A percentile compares a stretch with the other conserved stretches of the same genome.
phyloP scores from a whole-genome alignment of 2,329 filamentous ascomycete genomes.

The Arthrobotrys pseudoclavata region DNA sequence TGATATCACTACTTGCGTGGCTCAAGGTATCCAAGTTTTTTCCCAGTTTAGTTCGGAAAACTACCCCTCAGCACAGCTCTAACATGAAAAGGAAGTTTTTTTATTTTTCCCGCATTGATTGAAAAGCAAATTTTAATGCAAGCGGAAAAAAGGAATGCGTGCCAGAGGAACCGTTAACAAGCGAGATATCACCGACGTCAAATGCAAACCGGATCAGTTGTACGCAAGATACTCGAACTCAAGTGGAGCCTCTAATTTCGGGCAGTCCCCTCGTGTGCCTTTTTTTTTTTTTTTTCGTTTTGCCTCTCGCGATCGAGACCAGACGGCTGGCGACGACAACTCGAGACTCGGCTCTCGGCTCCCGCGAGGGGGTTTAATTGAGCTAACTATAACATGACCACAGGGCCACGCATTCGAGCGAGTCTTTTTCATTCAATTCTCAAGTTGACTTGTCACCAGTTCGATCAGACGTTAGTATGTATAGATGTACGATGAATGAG shows the following conservation, averaged over 20 bases:
- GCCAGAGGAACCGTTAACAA: conserved; percentile 36
- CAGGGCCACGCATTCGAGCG: neutral
- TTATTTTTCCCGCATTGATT: conserved; percentile 6
- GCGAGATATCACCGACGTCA: conserved; percentile 56
- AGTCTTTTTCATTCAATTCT: neutral
- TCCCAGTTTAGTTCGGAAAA: neutral
- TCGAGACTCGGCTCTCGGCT: conserved; percentile 1
- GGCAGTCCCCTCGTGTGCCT: neutral
- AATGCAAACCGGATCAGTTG: conserved; percentile 7
- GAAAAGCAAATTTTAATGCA: conserved; percentile 13
- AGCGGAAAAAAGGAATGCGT: conserved; percentile 55
- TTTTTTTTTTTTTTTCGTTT: neutral
- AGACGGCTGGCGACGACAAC: conserved; percentile 13
- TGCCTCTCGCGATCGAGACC: conserved; percentile 27
- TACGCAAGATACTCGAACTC: conserved; percentile 47
- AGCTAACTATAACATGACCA: neutral
- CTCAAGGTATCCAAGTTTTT: conserved; percentile 25
- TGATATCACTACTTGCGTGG: conserved; percentile 53
- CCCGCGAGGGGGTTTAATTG: neutral
- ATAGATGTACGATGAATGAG: neutral
- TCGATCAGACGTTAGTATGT: neutral
- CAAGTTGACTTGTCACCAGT: neutral
- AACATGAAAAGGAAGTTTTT: conserved; percentile 17
- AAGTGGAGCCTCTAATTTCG: conserved; percentile 30
- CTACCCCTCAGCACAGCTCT: conserved; percentile 3